Evolutionary conservation across 805 yeast genomes (phyloP).

Genomic region (Yarrowia sp.): DNA sequence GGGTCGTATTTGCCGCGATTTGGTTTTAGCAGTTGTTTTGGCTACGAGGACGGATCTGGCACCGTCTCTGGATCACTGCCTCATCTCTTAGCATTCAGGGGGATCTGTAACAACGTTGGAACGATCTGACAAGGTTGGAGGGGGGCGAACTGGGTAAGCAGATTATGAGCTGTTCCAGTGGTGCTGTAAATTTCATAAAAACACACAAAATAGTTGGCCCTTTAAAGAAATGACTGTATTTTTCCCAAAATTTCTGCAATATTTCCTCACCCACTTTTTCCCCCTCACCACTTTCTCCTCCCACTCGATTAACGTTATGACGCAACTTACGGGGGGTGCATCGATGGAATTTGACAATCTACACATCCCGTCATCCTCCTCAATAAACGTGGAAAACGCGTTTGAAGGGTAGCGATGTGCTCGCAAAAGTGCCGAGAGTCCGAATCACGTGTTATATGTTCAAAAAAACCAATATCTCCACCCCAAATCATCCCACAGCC

Average conservation of each 20-base stretch:
- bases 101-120: slow-evolving; percentile 27
- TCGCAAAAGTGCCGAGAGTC: neutral
- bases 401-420: neutral
- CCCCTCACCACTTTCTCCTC: too few species aligned
- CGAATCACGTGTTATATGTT: neutral
- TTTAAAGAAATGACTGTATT: too few species aligned
- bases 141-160: too few species aligned
- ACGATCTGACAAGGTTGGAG: neutral
- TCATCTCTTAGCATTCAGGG: slow-evolving; percentile 14
- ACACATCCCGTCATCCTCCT: neutral
- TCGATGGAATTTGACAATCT: neutral
- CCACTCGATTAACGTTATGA: slow-evolving; percentile 2
- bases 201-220: too few species aligned
- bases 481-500: neutral
- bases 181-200: too few species aligned
- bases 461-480: neutral
- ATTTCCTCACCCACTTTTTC: too few species aligned
- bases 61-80: neutral
- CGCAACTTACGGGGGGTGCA: slow-evolving; percentile 23
- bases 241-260: too few species aligned
- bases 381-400: slow-evolving; percentile 23
- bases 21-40: too few species aligned
- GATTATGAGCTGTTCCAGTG: too few species aligned
- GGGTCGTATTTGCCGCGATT: too few species aligned
- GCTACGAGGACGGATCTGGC: too few species aligned